Evolutionary conservation across 495 filamentous ascomycete genomes (phyloP), one percentile per base, ranked within the genome.

Genomic region (Schizothecium vesticola): DNA sequence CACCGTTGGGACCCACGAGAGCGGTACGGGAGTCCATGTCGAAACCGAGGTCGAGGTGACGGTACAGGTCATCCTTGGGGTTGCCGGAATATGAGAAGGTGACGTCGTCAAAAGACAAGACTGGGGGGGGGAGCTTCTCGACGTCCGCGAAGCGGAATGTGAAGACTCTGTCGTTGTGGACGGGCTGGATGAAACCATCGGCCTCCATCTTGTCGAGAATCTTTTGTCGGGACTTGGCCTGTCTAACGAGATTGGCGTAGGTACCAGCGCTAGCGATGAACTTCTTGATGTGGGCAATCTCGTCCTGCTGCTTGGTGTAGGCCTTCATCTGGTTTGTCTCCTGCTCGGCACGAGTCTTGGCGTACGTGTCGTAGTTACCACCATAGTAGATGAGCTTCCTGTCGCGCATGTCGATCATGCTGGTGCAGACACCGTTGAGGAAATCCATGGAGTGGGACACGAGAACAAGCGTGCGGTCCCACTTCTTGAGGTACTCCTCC

Each of bases 141-240:
- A 98, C 95, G 74, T 97, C 92, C 66, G 95, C 96, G 81, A 99
- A 99, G 77, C 95, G 90, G 89, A 99, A 99, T 63, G 92, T 93
- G 85, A 99, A 99, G 74, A 97, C 92, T 59, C 90, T 86, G 81
- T 99, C 95, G 68, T 86, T 78, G 69, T 86, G 79, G 66, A 99
- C 92, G 29, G 91, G 90, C 83, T 99, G 90, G 75, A 99, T 97
- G 79, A 98, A 93, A 71, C 95, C 95, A 73, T 99, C 95, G 66
- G 95, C 96, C 84, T 98, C 95, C 95, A 99, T 99, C 87, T 99
- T 99, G 87, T 99, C 95, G 67, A 99, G 87, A 79, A 99, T 98
- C 92, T 99, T 99, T 81, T 99, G 95, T 61, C 80, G 89, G 31
- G 95, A 98, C 85, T 99, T 99, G 80, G 95, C 95, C 84, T 99